These are phyloP conservation scores for Coemansia sp. DNA, from an alignment of 192 early-diverging fungal genomes.

Conservation along the genomic window DNA sequence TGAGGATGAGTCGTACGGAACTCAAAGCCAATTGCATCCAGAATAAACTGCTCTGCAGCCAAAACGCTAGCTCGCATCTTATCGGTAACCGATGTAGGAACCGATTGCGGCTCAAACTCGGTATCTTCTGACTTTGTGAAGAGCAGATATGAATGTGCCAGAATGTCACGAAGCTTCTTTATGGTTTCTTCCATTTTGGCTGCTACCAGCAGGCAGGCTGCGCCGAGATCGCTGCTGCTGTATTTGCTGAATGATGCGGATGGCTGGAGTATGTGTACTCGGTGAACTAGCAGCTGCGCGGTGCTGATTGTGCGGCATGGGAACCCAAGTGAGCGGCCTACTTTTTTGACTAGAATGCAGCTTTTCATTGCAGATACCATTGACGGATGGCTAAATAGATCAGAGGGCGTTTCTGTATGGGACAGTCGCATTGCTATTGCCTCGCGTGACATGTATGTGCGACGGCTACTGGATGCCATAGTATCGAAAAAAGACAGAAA, in stretches of 20 bases:
- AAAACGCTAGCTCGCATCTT: conserved; percentile 65
- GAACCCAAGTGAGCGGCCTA: conserved; percentile 32
- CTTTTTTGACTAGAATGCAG: conserved; percentile 44
- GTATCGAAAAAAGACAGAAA: background rate
- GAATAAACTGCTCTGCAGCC: conserved; percentile 65
- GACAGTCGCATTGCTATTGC: conserved; percentile 26
- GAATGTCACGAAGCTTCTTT: conserved; percentile 79
- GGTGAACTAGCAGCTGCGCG: conserved; percentile 45
- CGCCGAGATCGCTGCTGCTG: conserved; percentile 46
- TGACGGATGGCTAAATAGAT: conserved; percentile 31
- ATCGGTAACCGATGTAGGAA: conserved; percentile 58
- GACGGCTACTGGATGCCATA: conserved; percentile 6
- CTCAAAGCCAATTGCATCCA: conserved; percentile 78
- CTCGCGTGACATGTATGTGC: background rate
- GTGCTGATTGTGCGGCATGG: conserved; percentile 46
- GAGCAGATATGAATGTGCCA: conserved; percentile 57
- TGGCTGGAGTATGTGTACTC: conserved; percentile 37
- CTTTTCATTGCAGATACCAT: conserved; percentile 34
- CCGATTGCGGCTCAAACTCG: conserved; percentile 26
- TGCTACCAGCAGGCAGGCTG: conserved; percentile 74
- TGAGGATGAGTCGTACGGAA: conserved; percentile 76
- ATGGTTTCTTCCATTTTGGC: conserved; percentile 86
- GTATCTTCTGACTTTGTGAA: conserved; percentile 7
- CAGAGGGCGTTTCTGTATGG: conserved; percentile 12
- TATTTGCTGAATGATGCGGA: conserved; percentile 8